These are phyloP conservation scores for Aschersonia sp. DNA, from an alignment of 2,329 filamentous ascomycete genomes.

Conservation along the genomic window DNA sequence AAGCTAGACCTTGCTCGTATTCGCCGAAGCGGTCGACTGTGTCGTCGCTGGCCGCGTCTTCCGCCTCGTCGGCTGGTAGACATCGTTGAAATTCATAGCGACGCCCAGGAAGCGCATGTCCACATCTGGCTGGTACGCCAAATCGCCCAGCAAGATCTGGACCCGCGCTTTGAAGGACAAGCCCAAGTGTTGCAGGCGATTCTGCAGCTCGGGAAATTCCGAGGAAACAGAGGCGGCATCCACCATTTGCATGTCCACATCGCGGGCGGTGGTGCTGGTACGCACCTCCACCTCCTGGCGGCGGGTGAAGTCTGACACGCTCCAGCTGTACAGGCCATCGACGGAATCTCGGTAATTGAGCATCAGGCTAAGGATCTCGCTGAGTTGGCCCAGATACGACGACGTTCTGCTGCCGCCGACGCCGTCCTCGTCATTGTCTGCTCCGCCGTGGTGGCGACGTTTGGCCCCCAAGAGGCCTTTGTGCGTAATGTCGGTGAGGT, in stretches of 20 bases:
- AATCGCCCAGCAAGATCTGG: constrained; percentile 71
- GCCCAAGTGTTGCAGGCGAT: constrained; percentile 57
- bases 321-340: constrained; percentile 88
- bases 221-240: constrained; percentile 40
- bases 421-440: constrained; percentile 47
- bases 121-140: constrained; percentile 84
- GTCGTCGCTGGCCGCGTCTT: constrained; percentile 29
- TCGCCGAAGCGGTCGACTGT: constrained; percentile 8
- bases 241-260: constrained; percentile 12
- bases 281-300: constrained; percentile 74
- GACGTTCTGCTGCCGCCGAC: constrained; percentile 19
- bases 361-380: constrained; percentile 89
- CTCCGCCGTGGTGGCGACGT: constrained; percentile 26
- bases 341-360: constrained; percentile 85
- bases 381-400: constrained; percentile 82
- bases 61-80: constrained; percentile 66
- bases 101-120: constrained; percentile 94
- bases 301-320: constrained; percentile 82
- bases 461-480: constrained; percentile 82
- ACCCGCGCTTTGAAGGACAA: constrained; percentile 64
- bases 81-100: constrained; percentile 98
- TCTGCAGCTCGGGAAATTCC: constrained; percentile 59
- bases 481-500: constrained; percentile 86
- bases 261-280: constrained; percentile 41
- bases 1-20: constrained; percentile 11